Evolutionary conservation across 73 alveolate genomes (phyloP).

Genomic region (Paramecium bursaria): DNA sequence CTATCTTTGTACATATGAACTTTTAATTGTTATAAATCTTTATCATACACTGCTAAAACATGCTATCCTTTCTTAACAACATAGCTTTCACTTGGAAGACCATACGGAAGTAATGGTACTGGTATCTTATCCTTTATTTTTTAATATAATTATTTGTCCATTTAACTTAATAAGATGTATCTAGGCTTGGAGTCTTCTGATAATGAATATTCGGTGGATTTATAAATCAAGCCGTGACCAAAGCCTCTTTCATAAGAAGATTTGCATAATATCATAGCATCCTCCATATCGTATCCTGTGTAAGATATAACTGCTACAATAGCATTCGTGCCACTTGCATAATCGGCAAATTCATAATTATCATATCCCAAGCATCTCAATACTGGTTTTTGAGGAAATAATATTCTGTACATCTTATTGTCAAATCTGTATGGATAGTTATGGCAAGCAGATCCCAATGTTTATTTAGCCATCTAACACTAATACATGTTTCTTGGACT

Average conservation of each 20-base stretch:
- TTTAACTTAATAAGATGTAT: not conserved
- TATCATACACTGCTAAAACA: conserved; percentile 86
- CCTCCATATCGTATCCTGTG: conserved; percentile 99
- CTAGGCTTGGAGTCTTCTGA: conserved; percentile 4
- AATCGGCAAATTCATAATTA: conserved; percentile 91
- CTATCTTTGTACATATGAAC: conserved; percentile 88
- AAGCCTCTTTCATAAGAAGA: conserved; percentile 99
- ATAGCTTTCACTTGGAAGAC: conserved; percentile 92
- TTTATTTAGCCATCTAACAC: conserved; percentile 99
- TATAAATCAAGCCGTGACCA: conserved; percentile 98
- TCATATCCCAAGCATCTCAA: conserved; percentile 89
- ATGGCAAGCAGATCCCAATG: conserved; percentile 99
- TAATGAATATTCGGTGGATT: conserved; percentile 63
- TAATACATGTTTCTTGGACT: conserved; percentile 99
- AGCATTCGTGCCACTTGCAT: conserved; percentile 99
- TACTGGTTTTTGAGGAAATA: conserved; percentile 95
- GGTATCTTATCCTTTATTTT: conserved; percentile 75
- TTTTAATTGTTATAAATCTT: conserved; percentile 73
- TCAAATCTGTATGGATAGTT: conserved; percentile 96
- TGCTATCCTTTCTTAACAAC: conserved; percentile 87
- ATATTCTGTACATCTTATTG: conserved; percentile 88
- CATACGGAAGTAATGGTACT: conserved; percentile 92
- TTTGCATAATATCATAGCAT: conserved; percentile 98
- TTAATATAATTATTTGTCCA: not conserved
- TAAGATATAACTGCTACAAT: conserved; percentile 99